Base-by-base conservation (phyloP, 345 rosid genomes). In the Brassica nigra region DNA sequence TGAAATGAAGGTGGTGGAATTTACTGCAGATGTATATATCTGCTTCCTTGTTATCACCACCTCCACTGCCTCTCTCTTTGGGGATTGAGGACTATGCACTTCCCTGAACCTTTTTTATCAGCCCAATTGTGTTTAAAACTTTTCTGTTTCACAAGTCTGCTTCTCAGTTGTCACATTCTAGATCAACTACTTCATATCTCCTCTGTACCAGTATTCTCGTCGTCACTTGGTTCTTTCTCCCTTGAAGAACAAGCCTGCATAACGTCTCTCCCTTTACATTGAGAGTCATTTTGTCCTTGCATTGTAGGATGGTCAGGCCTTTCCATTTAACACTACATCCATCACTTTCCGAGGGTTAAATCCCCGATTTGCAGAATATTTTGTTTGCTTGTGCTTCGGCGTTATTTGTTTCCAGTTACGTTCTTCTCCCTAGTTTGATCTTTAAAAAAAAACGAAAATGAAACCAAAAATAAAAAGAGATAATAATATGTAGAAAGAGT, bases 1-100 rank as follows among this genome's bases (percentile, higher is more conserved):
- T 49, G 20, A 7, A 30, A 72, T 57, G 57, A 62, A 20, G 15
- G 55, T 57, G 33, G 71, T 57, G 33, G 68, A 9, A 57, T 54
- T 66, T 77, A 70, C 93, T 59, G 83, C 86, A 66, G 97, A 84
- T 77, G 96, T 97, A 84, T 77, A 94, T 97, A 76, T 77, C 88
- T 34, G 87, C 83, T 85, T 90, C 93, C 74, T 86, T 85, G 66
- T 84, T 85, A 62, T 75, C 81, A 27, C 83, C 44, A 68, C 84
- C 73, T 66, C 68, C 79, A 76, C 72, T 34, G 71, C 70, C 66
- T 67, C 70, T 77, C 62, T 28, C 64, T 81, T 81, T 84, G 77
- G 37, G 61, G 55, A 77, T 55, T 62, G 80, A 63, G 37, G 78
- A 66, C 49, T 82, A 68, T 80, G 52, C 78, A 77, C 31, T 76